Conservation (phyloP, 2,329 filamentous ascomycete species). For the Nothophoma quercina region DNA sequence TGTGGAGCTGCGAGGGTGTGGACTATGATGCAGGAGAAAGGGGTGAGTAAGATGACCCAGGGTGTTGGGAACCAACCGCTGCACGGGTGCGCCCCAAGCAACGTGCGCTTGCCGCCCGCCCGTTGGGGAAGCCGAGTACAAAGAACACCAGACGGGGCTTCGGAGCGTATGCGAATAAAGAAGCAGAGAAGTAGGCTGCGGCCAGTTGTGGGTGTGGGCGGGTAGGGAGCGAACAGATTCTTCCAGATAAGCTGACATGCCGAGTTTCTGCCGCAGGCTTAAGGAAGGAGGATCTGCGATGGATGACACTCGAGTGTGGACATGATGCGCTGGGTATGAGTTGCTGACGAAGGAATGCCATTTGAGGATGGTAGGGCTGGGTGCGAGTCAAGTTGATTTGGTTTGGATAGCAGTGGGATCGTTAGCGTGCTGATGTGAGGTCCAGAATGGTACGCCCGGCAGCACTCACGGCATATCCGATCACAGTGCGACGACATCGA, state of each 20-base stretch:
- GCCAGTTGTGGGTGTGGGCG: background rate
- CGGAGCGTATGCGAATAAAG: background rate
- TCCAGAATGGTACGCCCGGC: background rate
- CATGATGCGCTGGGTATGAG: background rate
- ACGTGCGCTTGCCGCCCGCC: conserved; percentile 2
- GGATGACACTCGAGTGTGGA: background rate
- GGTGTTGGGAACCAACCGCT: conserved; percentile 1
- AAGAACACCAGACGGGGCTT: background rate
- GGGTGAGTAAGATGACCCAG: conserved; percentile 3
- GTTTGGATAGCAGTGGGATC: background rate
- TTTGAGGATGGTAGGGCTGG: background rate
- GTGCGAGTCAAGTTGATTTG: background rate
- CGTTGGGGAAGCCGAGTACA: background rate
- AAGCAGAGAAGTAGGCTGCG: background rate
- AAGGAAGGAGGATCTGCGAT: background rate
- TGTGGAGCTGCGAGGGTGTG: background rate
- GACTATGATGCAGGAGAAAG: conserved; percentile 11
- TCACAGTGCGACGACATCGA: too few relatives aligned
- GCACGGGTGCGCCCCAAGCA: background rate
- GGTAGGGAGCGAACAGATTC: too few relatives aligned
- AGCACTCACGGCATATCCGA: background rate
- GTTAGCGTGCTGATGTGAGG: conserved; percentile 7
- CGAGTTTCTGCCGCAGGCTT: background rate
- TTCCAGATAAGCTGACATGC: background rate
- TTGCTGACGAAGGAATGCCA: background rate